Base-by-base conservation (phyloP, 2,329 filamentous ascomycete species). In the Byssoonygena ceratinophila region DNA sequence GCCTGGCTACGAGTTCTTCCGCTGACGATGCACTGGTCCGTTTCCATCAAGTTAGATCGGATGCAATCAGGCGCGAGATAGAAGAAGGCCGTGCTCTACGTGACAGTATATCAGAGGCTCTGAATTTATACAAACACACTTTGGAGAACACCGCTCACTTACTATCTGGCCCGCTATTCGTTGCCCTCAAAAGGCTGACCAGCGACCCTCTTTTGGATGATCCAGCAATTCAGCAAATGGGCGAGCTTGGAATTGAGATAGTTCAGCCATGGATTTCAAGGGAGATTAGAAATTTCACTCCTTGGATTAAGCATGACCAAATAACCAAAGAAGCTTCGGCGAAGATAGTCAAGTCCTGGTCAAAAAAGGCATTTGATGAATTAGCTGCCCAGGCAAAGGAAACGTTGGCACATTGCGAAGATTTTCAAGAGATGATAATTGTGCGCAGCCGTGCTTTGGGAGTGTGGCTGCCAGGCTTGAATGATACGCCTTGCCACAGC, bases 251-350 rank as follows among this genome's bases (percentile, higher is more conserved):
- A 32, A 71, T 96, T 23, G 88, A 95, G 62, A 71, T 92, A 8
- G 82, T 87, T 61, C 81, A 83, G 57, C 77, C 77, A 18, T 94
- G 89, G 85, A 85, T 92, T 57, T 78, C 85, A 16, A 82, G 89
- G 6, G 87, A 94, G 55, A 85, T 95, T 39, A 80, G 80, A 44
- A 85, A 84, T 58, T 96, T 94, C 64, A 91, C 83, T 0, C 90
- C 90, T 0, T 95, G 88, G 71, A 85, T 94, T 32, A 82, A 86
- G 27, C 83, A 94, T 60, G 87, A 90, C 58, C 85, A 92, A 58
- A 67, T 87, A 3, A 78, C 82, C 22, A 79, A 77, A 18, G 68
- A 73, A 22, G 76, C 81, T 55, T 79, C 80, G 0, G 75, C 76
- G 39, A 76, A 80, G 1, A 80, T 80, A 66, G 74, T 87, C 12